A percentile compares a stretch with the other conserved stretches of the same genome.
phyloP scores from a whole-genome alignment of 768 basidiomycete genomes.

The Sistotremastrum niveocremeum region DNA sequence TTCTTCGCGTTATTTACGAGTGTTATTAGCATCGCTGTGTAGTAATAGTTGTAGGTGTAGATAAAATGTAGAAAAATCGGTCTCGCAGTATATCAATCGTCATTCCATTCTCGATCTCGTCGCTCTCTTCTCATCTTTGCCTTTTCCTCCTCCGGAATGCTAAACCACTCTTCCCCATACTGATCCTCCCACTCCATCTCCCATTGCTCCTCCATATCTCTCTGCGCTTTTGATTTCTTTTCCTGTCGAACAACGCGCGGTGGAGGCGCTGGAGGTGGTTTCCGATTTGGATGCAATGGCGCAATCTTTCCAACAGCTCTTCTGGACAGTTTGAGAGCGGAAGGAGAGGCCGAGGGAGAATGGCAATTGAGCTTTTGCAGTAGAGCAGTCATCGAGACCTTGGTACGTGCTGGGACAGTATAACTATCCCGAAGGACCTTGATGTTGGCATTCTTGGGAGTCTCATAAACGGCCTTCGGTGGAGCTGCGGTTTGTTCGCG shows the following conservation, averaged over 20 bases:
- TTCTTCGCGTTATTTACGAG: neutral
- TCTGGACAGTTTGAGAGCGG: constrained; percentile 51
- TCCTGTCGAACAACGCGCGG: constrained; percentile 56
- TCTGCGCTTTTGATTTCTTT: constrained; percentile 66
- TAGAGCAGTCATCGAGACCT: constrained; percentile 2
- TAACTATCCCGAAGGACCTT: constrained; percentile 30
- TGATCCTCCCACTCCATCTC: constrained; percentile 62
- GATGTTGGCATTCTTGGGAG: constrained; percentile 59
- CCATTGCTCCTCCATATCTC: constrained; percentile 64
- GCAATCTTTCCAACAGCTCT: constrained; percentile 53
- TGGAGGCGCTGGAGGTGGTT: constrained; percentile 57
- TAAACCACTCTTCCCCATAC: constrained; percentile 52
- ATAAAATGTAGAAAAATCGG: neutral
- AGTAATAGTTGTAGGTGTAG: too few relatives aligned
- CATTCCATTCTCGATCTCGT: constrained; percentile 47
- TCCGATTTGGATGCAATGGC: constrained; percentile 60
- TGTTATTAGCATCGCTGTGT: neutral
- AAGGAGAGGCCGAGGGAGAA: constrained; percentile 32
- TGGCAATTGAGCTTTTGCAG: constrained; percentile 12
- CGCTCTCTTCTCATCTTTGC: constrained; percentile 44
- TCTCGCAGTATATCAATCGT: constrained; percentile 24
- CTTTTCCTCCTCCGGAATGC: constrained; percentile 32
- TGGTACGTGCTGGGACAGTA: neutral
- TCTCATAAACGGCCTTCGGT: constrained; percentile 42
- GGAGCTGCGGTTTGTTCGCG: constrained; percentile 20